These are phyloP conservation scores for Conticribra guillardii DNA, from an alignment of 108 stramenopile genomes.

Conservation along the genomic window DNA sequence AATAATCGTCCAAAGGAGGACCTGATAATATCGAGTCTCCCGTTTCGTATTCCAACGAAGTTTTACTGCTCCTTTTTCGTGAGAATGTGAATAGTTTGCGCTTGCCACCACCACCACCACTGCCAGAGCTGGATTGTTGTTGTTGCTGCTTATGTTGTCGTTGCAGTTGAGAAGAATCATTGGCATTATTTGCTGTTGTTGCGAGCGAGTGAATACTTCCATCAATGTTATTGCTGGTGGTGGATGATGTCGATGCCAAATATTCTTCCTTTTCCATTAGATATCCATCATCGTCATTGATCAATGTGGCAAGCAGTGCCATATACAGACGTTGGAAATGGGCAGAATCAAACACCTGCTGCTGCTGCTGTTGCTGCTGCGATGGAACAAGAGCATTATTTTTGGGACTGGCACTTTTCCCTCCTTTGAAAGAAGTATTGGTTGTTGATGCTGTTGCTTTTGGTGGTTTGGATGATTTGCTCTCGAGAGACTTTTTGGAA, in stretches of 20 bases:
- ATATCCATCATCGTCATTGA: conserved; percentile 46
- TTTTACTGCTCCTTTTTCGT: conserved; percentile 6
- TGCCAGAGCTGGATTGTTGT: too few relatives aligned
- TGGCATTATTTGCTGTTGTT: background rate
- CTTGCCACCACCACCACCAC: background rate
- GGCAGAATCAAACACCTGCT: conserved; percentile 21
- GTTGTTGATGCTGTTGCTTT: background rate
- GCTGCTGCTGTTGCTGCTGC: background rate
- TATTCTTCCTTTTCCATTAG: too few relatives aligned
- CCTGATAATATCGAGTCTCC: conserved; percentile 10
- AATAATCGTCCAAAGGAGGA: background rate
- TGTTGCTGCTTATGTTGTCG: too few relatives aligned
- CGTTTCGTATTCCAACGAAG: conserved; percentile 11
- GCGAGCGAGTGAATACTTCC: background rate
- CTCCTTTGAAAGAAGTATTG: too few relatives aligned
- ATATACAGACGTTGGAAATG: conserved; percentile 40
- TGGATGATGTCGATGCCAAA: background rate
- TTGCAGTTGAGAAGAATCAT: too few relatives aligned
- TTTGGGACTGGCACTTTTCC: too few relatives aligned
- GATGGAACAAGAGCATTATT: background rate
- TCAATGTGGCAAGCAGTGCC: conserved; percentile 40
- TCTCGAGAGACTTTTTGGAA: background rate
- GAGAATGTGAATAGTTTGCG: conserved; percentile 46
- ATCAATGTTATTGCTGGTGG: background rate
- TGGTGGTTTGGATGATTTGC: conserved; percentile 1